These are phyloP conservation scores for Heimioporus sp. DNA, from an alignment of 768 basidiomycete species.

Conservation along the genomic window DNA sequence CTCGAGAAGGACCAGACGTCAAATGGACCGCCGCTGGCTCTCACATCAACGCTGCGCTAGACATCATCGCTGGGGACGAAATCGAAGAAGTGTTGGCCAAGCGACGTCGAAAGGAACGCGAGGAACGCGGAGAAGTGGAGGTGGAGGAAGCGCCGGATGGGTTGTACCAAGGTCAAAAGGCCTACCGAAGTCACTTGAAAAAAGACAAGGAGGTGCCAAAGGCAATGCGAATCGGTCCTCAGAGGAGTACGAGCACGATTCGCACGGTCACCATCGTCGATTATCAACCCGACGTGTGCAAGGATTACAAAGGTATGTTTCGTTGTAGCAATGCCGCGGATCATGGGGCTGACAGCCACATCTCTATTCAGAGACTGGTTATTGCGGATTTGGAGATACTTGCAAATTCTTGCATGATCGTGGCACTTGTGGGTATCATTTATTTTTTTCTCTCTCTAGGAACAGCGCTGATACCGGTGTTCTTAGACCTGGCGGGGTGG, in stretches of 20 bases:
- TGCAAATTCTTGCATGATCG: constrained; percentile 99
- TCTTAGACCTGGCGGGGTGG: constrained; percentile 92
- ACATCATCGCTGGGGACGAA: constrained; percentile 82
- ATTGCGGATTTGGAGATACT: constrained; percentile 98
- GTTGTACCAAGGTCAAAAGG: constrained; percentile 80
- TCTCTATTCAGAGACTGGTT: constrained; percentile 79
- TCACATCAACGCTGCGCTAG: constrained; percentile 67
- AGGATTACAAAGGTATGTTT: constrained; percentile 94
- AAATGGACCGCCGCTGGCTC: constrained; percentile 79
- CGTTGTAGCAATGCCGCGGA: constrained; percentile 10
- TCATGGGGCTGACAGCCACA: constrained; percentile 8
- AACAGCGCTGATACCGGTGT: constrained; percentile 9
- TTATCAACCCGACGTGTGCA: constrained; percentile 99
- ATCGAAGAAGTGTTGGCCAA: constrained; percentile 75
- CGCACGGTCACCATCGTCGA: constrained; percentile 93
- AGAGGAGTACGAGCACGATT: constrained; percentile 75
- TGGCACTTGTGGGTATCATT: constrained; percentile 72
- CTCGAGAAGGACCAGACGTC: constrained; percentile 52
- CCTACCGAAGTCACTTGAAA: constrained; percentile 77
- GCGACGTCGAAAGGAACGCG: constrained; percentile 54
- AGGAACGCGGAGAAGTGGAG: constrained; percentile 49
- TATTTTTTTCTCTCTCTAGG: background rate
- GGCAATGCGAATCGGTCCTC: constrained; percentile 83
- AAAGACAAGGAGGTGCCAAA: constrained; percentile 84
- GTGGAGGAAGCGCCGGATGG: constrained; percentile 69